phyloP scores from a whole-genome alignment of 371 early-diverging fungal genomes.

The Vittaforma corneae region DNA sequence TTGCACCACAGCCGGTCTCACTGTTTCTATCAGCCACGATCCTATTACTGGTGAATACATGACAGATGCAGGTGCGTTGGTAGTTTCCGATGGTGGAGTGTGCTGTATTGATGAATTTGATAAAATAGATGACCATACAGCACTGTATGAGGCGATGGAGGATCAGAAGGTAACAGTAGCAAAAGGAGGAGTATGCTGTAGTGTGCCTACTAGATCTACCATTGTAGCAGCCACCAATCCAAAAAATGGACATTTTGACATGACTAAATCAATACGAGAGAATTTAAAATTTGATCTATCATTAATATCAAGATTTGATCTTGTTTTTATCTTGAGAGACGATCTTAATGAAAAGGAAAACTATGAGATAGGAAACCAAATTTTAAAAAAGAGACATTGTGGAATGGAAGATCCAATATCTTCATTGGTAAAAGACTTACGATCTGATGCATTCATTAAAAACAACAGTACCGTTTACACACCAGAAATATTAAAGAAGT shows the following conservation, averaged over 20 bases:
- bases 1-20: slow-evolving; percentile 67
- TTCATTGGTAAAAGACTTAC: slow-evolving; percentile 4
- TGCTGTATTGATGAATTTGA: too few species aligned
- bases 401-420: not conserved
- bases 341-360: slow-evolving; percentile 40
- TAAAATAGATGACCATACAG: slow-evolving; percentile 52
- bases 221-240: slow-evolving; percentile 58
- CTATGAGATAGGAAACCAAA: slow-evolving; percentile 27
- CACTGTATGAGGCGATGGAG: slow-evolving; percentile 56
- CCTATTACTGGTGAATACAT: slow-evolving; percentile 66
- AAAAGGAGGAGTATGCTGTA: slow-evolving; percentile 57
- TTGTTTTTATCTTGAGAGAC: slow-evolving; percentile 51
- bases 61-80: slow-evolving; percentile 65
- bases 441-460: slow-evolving; percentile 24
- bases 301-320: slow-evolving; percentile 55
- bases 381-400: slow-evolving; percentile 19
- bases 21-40: slow-evolving; percentile 67
- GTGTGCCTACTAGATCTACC: slow-evolving; percentile 47
- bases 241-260: slow-evolving; percentile 47
- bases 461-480: slow-evolving; percentile 62
- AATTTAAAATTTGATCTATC: slow-evolving; percentile 50
- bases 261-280: slow-evolving; percentile 53
- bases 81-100: slow-evolving; percentile 62
- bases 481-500: slow-evolving; percentile 60
- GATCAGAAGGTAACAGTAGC: slow-evolving; percentile 53